Base-by-base conservation (phyloP, 768 basidiomycete species). In the Sistotremastrum suecicum region DNA sequence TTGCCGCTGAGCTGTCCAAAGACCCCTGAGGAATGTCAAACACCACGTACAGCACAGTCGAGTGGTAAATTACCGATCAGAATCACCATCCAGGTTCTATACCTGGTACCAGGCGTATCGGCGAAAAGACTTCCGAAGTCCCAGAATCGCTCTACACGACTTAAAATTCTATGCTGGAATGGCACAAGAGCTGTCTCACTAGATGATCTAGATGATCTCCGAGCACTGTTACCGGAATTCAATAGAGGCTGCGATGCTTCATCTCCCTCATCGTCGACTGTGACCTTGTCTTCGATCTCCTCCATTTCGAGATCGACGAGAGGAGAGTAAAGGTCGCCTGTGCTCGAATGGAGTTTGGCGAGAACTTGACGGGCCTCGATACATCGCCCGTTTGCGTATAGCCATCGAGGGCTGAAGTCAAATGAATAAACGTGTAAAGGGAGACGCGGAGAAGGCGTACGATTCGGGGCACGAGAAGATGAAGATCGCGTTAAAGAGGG, bases 71-170 rank as follows among this genome's bases (percentile, higher is more conserved):
- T 47, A 66, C 69, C 71, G 40, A 74, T 71, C 36, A 75, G 58
- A 44, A 72, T 67, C 41, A 71, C 68, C 66, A 75, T 69, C 45
- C 66, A 67, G 29, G 69, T 63, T 20, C 72, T 61, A 54, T 70
- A 70, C 42, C 72, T 59, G 54, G 69, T 66, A 6, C 64, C 66
- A 5, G 59, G 58, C 34, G 64, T 70, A 37, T 20, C 20, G 20
- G 58, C 63, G 60, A 76, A 74, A 20, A 75, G 55, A 8, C 68
- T 66, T 37, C 70, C 58, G 61, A 72, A 75, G 54, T 75, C 73
- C 74, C 74, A 77, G 66, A 67, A 75, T 33, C 57, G 56, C 50
- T 71, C 70, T 69, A 45, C 3, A 36, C 7, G 20, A 20, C 20
- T 20, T 20, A 20, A 20, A 20, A 20, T 20, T 20, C 2, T 20